A percentile compares a stretch with the other conserved stretches of the same genome.
Evolutionary conservation across 176 grass and related monocot genomes (phyloP).

Genomic region (Cymbopogon citratus): DNA sequence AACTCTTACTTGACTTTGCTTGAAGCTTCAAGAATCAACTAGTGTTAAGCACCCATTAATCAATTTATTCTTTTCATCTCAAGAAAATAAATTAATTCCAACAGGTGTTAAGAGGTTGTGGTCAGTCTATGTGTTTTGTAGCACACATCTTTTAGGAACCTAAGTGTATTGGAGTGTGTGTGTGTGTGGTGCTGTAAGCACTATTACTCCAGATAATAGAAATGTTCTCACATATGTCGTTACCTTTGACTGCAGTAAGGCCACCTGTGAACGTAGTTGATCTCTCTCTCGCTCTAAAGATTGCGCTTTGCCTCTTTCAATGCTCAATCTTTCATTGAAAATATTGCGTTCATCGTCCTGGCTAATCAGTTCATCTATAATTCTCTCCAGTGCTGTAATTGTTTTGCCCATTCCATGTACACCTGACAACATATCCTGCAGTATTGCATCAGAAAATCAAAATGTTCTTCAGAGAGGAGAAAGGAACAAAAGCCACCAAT

Average conservation of each 20-base stretch:
- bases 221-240: background rate
- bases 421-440: slow-evolving; percentile 62
- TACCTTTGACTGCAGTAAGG: slow-evolving; percentile 87
- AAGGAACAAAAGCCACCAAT: background rate
- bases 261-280: slow-evolving; percentile 58
- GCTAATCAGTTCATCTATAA: slow-evolving; percentile 52
- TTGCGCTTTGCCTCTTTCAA: slow-evolving; percentile 56
- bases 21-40: too few species aligned
- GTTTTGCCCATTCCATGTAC: slow-evolving; percentile 47
- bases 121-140: too few species aligned
- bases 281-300: slow-evolving; percentile 83
- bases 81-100: too few species aligned
- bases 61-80: too few species aligned
- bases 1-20: too few species aligned
- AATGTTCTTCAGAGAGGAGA: background rate
- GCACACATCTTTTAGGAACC: too few species aligned
- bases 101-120: too few species aligned
- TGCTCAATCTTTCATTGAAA: slow-evolving; percentile 64
- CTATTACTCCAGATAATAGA: background rate
- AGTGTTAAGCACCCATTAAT: too few species aligned
- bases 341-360: slow-evolving; percentile 40
- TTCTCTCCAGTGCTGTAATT: slow-evolving; percentile 53
- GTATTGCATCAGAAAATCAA: background rate
- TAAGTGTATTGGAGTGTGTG: too few species aligned
- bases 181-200: too few species aligned